A percentile compares a stretch with the other conserved stretches of the same genome.
phyloP scores from a whole-genome alignment of 805 yeast species.

The Sugiyamaella qingdaonensis region DNA sequence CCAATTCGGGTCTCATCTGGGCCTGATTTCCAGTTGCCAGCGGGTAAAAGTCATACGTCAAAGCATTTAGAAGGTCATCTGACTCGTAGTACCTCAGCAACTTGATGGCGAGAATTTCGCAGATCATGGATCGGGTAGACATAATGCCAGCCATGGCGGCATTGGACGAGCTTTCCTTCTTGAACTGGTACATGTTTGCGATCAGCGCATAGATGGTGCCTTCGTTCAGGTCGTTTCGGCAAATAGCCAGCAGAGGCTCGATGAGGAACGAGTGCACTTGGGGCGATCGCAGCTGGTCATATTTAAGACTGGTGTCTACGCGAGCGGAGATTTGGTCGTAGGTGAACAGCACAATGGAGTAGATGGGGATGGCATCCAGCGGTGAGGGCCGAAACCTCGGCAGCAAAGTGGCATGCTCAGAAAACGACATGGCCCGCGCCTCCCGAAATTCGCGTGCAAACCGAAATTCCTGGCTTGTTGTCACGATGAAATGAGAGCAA shows the following conservation, averaged over 20 bases:
- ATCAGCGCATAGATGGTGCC: slow-evolving; percentile 39
- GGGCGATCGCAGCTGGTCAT: slow-evolving; percentile 50
- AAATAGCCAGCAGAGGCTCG: slow-evolving; percentile 43
- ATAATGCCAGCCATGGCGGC: slow-evolving; percentile 34
- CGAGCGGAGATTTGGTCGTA: slow-evolving; percentile 42
- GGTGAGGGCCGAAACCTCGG: slow-evolving; percentile 23
- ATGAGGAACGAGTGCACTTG: slow-evolving; percentile 46
- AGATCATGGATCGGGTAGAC: slow-evolving; percentile 46
- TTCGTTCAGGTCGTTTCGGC: slow-evolving; percentile 26
- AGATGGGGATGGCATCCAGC: slow-evolving; percentile 35
- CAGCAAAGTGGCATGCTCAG: slow-evolving; percentile 14
- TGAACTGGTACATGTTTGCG: slow-evolving; percentile 37
- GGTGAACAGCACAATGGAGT: slow-evolving; percentile 32
- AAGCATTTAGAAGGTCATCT: slow-evolving; percentile 41
- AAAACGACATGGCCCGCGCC: neutral
- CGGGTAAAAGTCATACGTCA: slow-evolving; percentile 46
- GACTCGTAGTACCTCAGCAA: slow-evolving; percentile 44
- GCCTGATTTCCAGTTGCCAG: slow-evolving; percentile 29
- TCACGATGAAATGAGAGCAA: no score
- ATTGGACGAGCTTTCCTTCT: slow-evolving; percentile 30
- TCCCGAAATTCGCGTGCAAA: no score
- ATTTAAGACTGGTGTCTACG: slow-evolving; percentile 44
- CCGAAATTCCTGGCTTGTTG: no score
- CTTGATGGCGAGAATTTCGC: slow-evolving; percentile 51
- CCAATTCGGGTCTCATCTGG: slow-evolving; percentile 18